A percentile compares a stretch with the other conserved stretches of the same genome.
These are phyloP conservation scores for Zygosaccharomyces siamensis DNA, from an alignment of 805 yeast species.

Conservation along the genomic window DNA sequence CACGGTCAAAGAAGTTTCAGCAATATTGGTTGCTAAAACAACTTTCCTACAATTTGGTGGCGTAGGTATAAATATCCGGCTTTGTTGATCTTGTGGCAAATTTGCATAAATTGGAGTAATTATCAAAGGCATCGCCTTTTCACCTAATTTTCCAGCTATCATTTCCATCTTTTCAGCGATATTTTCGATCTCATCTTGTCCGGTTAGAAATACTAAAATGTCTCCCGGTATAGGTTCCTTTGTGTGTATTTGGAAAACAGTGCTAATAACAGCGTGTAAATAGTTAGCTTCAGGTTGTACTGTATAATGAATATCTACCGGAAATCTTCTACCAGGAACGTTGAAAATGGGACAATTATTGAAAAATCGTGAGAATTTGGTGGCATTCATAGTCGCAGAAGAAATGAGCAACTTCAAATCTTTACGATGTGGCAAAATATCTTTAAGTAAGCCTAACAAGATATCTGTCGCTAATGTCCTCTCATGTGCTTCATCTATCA, in stretches of 20 bases:
- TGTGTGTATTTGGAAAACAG: constrained; percentile 81
- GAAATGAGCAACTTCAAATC: constrained; percentile 77
- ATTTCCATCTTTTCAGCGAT: constrained; percentile 67
- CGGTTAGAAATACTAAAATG: constrained; percentile 84
- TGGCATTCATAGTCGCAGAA: constrained; percentile 92
- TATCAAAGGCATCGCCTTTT: constrained; percentile 54
- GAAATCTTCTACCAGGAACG: constrained; percentile 91
- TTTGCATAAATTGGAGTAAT: constrained; percentile 90
- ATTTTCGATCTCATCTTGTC: constrained; percentile 92
- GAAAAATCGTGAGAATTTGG: constrained; percentile 78
- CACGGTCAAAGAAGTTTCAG: constrained; percentile 93
- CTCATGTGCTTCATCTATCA: constrained; percentile 98
- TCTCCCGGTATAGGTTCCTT: constrained; percentile 63
- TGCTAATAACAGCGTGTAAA: constrained; percentile 80
- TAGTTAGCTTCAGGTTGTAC: constrained; percentile 87
- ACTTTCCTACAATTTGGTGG: constrained; percentile 77
- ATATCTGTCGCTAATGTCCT: constrained; percentile 89
- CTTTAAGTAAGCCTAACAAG: constrained; percentile 73
- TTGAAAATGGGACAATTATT: constrained; percentile 78
- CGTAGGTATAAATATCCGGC: constrained; percentile 79
- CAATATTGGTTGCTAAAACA: constrained; percentile 92
- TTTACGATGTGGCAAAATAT: constrained; percentile 53
- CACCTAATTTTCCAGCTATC: constrained; percentile 59
- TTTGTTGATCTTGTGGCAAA: constrained; percentile 79
- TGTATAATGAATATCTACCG: constrained; percentile 82